phyloP scores from a whole-genome alignment of 129 eudicot species.

The Sambucus nigra region DNA sequence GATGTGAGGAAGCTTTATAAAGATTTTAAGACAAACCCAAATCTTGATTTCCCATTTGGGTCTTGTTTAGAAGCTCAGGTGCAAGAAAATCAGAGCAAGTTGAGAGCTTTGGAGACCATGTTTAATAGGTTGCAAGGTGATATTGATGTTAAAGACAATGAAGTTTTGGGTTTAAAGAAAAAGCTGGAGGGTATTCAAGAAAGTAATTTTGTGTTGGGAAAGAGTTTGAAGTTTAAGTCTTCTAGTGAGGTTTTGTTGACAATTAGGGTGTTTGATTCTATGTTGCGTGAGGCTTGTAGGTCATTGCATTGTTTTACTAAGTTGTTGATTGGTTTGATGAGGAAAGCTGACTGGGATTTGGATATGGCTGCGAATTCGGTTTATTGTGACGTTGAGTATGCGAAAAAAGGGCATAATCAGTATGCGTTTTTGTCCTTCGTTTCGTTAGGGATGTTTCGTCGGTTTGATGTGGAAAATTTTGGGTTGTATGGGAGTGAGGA shows the following conservation, averaged over 20 bases:
- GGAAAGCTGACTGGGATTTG: slow-evolving; percentile 78
- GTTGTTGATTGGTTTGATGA: slow-evolving; percentile 73
- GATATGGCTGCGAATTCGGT: slow-evolving; percentile 71
- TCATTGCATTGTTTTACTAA: slow-evolving; percentile 42
- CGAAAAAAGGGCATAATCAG: slow-evolving; percentile 50
- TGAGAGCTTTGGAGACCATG: slow-evolving; percentile 64
- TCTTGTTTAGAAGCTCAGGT: slow-evolving; percentile 86
- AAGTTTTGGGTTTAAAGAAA: slow-evolving; percentile 42
- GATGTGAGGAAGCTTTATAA: slow-evolving; percentile 60
- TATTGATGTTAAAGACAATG: slow-evolving; percentile 68
- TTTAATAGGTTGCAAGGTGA: slow-evolving; percentile 69
- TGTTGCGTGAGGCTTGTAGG: slow-evolving; percentile 55
- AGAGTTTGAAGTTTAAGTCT: slow-evolving; percentile 17
- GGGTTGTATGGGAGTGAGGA: slow-evolving; percentile 32
- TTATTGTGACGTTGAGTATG: slow-evolving; percentile 43
- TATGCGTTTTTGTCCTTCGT: slow-evolving; percentile 75
- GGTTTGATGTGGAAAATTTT: slow-evolving; percentile 46
- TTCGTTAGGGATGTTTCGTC: slow-evolving; percentile 69
- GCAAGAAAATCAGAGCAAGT: slow-evolving; percentile 91
- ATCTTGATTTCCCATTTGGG: slow-evolving; percentile 39
- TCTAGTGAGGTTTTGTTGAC: slow-evolving; percentile 50
- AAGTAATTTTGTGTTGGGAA: slow-evolving; percentile 37
- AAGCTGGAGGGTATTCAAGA: slow-evolving; percentile 37
- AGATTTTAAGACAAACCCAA: slow-evolving; percentile 34
- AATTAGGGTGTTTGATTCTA: slow-evolving; percentile 71